Evolutionary conservation across 768 basidiomycete genomes (phyloP).

Genomic region (Chiua virens): DNA sequence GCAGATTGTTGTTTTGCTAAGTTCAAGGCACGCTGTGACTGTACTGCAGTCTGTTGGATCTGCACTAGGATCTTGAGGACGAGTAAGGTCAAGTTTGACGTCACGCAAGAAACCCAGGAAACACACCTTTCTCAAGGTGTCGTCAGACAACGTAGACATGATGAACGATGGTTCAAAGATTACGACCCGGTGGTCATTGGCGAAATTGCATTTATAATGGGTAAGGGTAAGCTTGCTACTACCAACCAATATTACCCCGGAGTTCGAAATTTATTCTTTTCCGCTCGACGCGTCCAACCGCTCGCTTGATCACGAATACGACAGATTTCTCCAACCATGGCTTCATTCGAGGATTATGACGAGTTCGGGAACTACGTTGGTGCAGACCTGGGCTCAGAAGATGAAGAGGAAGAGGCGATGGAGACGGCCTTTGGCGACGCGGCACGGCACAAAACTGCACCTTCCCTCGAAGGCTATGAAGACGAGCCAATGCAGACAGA

Average conservation of each 20-base stretch:
- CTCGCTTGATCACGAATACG: conserved; percentile 1
- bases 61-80: conserved; percentile 76
- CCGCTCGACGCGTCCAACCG: conserved; percentile 21
- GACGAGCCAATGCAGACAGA: conserved; percentile 59
- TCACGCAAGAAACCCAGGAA: not conserved
- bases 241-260: conserved; percentile 16
- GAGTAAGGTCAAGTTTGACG: conserved; percentile 14
- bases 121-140: conserved; percentile 75
- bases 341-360: conserved; percentile 75
- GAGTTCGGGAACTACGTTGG: conserved; percentile 99
- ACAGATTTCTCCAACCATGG: conserved; percentile 41
- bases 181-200: conserved; percentile 14
- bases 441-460: conserved; percentile 38
- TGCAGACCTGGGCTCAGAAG: conserved; percentile 87
- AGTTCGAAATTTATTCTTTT: conserved; percentile 35
- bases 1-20: conserved; percentile 72
- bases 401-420: conserved; percentile 54
- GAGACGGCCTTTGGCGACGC: conserved; percentile 49
- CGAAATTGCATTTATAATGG: not conserved
- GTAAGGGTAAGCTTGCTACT: not conserved
- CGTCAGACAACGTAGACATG: conserved; percentile 69
- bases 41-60: conserved; percentile 88
- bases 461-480: conserved; percentile 81
- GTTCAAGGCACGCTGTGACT: conserved; percentile 78
- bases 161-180: conserved; percentile 5